phyloP scores from a whole-genome alignment of 495 filamentous ascomycete genomes.

The Tetracladium setigerum region DNA sequence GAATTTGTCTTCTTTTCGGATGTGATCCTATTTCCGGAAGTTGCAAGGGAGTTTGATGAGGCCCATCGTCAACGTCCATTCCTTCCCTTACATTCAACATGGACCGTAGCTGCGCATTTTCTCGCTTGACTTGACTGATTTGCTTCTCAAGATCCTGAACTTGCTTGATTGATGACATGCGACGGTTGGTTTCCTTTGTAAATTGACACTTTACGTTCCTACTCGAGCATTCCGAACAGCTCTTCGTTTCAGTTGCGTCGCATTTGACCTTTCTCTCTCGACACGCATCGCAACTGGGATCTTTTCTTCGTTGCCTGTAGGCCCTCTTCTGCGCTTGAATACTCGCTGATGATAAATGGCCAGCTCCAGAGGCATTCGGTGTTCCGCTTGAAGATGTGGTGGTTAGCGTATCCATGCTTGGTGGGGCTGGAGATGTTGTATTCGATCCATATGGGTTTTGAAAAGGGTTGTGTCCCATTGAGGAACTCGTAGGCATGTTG shows the following conservation, averaged over 20 bases:
- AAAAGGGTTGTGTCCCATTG: slow-evolving; percentile 11
- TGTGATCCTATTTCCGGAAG: slow-evolving; percentile 64
- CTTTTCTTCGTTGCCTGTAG: slow-evolving; percentile 89
- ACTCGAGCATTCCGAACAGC: slow-evolving; percentile 94
- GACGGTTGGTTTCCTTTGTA: slow-evolving; percentile 96
- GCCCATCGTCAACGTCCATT: slow-evolving; percentile 55
- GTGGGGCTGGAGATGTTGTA: slow-evolving; percentile 21
- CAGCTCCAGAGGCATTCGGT: slow-evolving; percentile 36
- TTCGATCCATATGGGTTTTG: slow-evolving; percentile 18
- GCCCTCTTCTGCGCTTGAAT: slow-evolving; percentile 76
- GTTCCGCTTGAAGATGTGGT: slow-evolving; percentile 42
- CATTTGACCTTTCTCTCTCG: slow-evolving; percentile 98
- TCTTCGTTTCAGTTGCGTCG: slow-evolving; percentile 91
- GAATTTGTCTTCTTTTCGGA: slow-evolving; percentile 51
- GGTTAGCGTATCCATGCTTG: slow-evolving; percentile 44
- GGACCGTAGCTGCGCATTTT: slow-evolving; percentile 63
- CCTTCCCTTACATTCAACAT: slow-evolving; percentile 41
- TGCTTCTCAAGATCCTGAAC: slow-evolving; percentile 96
- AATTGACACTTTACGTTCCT: slow-evolving; percentile 96
- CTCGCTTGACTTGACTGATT: slow-evolving; percentile 62
- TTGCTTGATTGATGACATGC: slow-evolving; percentile 99
- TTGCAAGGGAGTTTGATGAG: slow-evolving; percentile 51
- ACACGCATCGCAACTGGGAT: slow-evolving; percentile 96
- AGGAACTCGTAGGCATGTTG: slow-evolving; percentile 7
- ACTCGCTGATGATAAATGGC: slow-evolving; percentile 31